Evolutionary conservation across 345 rosid species (phyloP).

Genomic region (Brassica juncea): DNA sequence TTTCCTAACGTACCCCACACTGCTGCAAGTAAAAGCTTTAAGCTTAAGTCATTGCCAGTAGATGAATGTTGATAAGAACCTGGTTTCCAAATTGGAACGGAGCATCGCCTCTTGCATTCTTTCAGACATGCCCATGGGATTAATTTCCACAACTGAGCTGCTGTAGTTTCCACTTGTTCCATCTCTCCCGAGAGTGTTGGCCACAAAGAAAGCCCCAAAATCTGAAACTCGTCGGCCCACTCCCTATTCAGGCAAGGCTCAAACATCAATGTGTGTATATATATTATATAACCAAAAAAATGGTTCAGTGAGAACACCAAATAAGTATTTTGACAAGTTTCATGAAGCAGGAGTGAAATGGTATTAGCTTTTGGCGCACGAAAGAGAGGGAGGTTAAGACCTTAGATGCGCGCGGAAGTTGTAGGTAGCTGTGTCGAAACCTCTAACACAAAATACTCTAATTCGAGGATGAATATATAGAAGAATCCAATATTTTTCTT

Average conservation of each 20-base stretch:
- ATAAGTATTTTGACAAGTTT: too few relatives aligned
- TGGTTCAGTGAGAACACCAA: background rate
- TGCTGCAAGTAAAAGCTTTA: constrained; percentile 48
- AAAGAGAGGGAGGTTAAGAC: constrained; percentile 33
- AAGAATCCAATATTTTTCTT: too few relatives aligned
- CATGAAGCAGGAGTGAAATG: too few relatives aligned
- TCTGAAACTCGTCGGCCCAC: constrained; percentile 57
- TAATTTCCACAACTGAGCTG: constrained; percentile 50
- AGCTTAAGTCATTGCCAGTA: background rate
- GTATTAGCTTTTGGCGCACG: too few relatives aligned
- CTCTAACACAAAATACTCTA: background rate
- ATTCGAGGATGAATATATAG: too few relatives aligned
- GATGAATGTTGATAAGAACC: constrained; percentile 50
- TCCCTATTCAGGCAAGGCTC: constrained; percentile 46
- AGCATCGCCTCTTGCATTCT: constrained; percentile 98
- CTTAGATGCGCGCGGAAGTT: constrained; percentile 43
- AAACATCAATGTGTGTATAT: background rate
- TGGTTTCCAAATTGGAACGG: constrained; percentile 89
- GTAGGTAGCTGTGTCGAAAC: too few relatives aligned
- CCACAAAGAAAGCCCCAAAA: constrained; percentile 78
- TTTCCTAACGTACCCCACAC: constrained; percentile 79
- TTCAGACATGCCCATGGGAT: constrained; percentile 95
- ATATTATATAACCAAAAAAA: background rate
- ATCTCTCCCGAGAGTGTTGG: constrained; percentile 46
- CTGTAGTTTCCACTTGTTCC: constrained; percentile 45